These are phyloP conservation scores for Mucor sp. DNA, from an alignment of 371 early-diverging fungal genomes.

Conservation along the genomic window DNA sequence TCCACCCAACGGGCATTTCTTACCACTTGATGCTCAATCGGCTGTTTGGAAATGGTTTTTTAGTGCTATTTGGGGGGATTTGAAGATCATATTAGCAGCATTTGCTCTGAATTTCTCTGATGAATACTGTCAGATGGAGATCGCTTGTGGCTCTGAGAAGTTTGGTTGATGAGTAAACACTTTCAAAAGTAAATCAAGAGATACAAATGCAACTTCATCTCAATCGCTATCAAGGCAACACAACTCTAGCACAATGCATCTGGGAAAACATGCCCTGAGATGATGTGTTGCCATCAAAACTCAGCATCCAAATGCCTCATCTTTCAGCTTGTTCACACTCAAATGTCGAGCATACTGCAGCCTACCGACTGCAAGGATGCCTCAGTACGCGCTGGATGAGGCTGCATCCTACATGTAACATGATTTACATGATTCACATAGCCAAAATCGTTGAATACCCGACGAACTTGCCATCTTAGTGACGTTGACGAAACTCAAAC, in stretches of 20 bases:
- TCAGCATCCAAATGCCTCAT: not conserved
- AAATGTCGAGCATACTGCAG: not conserved
- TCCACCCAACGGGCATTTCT: no score
- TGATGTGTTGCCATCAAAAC: not conserved
- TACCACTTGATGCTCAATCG: no score
- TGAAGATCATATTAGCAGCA: no score
- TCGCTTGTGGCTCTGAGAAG: no score
- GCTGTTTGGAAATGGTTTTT: no score
- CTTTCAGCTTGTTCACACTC: not conserved
- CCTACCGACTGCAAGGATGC: not conserved
- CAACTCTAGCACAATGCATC: not conserved
- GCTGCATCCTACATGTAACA: not conserved
- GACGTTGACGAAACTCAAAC: slow-evolving; percentile 3
- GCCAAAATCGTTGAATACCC: not conserved
- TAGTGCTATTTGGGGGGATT: no score
- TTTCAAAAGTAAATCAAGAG: no score
- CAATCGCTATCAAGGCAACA: not conserved
- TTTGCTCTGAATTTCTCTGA: no score
- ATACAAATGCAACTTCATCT: not conserved
- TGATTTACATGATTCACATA: not conserved
- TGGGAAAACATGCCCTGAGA: not conserved
- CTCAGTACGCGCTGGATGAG: no score
- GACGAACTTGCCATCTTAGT: not conserved
- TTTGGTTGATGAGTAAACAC: no score
- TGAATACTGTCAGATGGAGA: no score